A percentile compares a stretch with the other conserved stretches of the same genome.
Conservation (phyloP, 352 stramenopile genomes). For the Thraustochytrium sp. region DNA sequence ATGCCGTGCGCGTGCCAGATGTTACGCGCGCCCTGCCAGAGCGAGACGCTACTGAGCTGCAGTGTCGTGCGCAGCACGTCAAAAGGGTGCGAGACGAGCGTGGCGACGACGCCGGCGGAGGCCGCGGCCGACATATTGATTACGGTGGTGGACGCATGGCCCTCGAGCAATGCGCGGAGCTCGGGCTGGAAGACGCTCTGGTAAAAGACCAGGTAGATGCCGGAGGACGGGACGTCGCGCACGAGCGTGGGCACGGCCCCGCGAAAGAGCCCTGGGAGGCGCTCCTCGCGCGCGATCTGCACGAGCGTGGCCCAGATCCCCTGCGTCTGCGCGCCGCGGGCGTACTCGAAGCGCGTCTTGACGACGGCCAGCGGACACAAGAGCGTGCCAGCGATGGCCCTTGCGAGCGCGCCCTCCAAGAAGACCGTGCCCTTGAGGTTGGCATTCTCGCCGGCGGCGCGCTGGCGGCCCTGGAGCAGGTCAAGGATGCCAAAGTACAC, state of each 20-base stretch:
- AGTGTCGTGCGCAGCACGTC: slow-evolving; percentile 23
- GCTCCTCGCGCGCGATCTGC: neutral
- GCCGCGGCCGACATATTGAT: neutral
- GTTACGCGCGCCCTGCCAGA: neutral
- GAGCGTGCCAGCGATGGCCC: neutral
- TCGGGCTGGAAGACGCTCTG: slow-evolving; percentile 20
- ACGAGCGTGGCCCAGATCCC: neutral
- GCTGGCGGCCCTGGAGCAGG: neutral
- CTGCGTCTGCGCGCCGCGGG: neutral
- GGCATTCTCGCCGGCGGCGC: neutral
- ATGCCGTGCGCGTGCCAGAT: neutral
- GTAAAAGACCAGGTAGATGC: slow-evolving; percentile 38
- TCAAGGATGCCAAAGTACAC: slow-evolving; percentile 40
- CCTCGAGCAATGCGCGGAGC: neutral
- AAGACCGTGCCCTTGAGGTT: neutral
- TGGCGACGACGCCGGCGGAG: neutral
- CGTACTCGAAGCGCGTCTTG: slow-evolving; percentile 38
- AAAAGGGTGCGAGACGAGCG: slow-evolving; percentile 17
- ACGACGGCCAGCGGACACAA: slow-evolving; percentile 19
- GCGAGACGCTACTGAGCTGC: slow-evolving; percentile 2
- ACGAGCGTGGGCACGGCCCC: slow-evolving; percentile 15
- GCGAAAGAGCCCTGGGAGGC: slow-evolving; percentile 8
- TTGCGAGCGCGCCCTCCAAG: slow-evolving; percentile 5
- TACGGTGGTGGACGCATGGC: neutral
- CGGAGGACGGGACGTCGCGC: slow-evolving; percentile 22